Conservation (phyloP, 805 yeast genomes). For the Candida mattraensis region DNA sequence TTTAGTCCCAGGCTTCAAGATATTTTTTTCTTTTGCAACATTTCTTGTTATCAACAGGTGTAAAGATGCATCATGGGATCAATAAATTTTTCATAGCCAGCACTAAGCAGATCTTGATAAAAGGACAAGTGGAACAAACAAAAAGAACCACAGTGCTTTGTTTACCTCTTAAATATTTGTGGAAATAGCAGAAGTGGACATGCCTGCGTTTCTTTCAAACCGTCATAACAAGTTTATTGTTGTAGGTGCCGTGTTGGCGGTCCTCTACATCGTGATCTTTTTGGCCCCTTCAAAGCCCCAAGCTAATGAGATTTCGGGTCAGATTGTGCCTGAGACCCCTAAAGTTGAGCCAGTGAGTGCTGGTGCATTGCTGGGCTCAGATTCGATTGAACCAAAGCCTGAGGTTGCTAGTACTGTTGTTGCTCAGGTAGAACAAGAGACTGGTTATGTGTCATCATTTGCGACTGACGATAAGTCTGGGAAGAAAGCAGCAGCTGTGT, state of each 20-base stretch:
- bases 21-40: constrained; percentile 1
- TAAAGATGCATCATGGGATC: no score
- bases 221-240: constrained; percentile 54
- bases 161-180: no score
- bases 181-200: constrained; percentile 4
- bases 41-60: constrained; percentile 2
- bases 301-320: constrained; percentile 11
- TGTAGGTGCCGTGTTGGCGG: constrained; percentile 44
- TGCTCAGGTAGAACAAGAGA: not conserved
- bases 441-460: not conserved
- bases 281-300: constrained; percentile 33
- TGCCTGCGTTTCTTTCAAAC: constrained; percentile 33
- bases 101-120: not conserved
- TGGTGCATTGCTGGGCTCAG: constrained; percentile 15
- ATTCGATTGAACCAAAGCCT: not conserved
- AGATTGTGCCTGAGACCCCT: constrained; percentile 6
- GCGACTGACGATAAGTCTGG: constrained; percentile 1
- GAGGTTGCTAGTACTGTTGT: constrained; percentile 1
- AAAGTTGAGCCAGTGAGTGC: constrained; percentile 1
- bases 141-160: no score
- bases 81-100: not conserved
- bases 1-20: not conserved
- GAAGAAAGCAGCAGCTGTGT: constrained; percentile 3
- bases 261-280: constrained; percentile 50
- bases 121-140: constrained; percentile 4